Evolutionary conservation across 345 rosid genomes (phyloP), one percentile per base, ranked within the genome.

Genomic region (Trapa incisa): DNA sequence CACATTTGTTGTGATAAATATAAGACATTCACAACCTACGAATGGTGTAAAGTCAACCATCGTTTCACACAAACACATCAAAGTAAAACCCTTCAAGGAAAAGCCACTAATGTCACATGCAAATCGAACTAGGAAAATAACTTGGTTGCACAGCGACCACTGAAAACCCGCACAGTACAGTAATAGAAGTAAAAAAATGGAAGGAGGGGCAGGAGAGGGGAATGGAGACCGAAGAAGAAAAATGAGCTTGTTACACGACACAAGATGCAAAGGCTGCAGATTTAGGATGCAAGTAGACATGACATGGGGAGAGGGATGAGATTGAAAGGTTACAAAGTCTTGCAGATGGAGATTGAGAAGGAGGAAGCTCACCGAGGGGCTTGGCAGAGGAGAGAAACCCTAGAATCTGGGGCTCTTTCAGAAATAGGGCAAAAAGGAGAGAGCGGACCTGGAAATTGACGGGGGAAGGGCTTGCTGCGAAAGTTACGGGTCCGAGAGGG

Each of bases 381-480:
- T 73, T 65, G 41, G 57, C 64, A 64, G 64, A 6, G 62, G 56
- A 71, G 37, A 66, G 70, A 75, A 78, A 77, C 81, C 84, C 82
- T 75, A 71, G 76, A 74, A 48, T 74, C 76, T 61, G 83, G 80
- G 80, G 79, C 62, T 42, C 68, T 68, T 71, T 71, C 65, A 65
- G 71, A 76, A 68, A 74, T 65, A 63, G 65, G 75, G 45, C 68
- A 77, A 70, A 65, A 17, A 29, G 65, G 75, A 67, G 50, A 63
- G 67, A 42, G 35, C 42, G 29, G 64, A 38, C 29, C 66, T 60
- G 50, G 63, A 61, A 62, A 56, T 37, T 54, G 16, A 33, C 5
- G 65, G 37, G 47, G 67, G 22, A 41, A 57, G 81, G 79, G 73
- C 62, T 74, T 61, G 41, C 69, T 71, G 47, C 74, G 56, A 37